A percentile compares a stretch with the other conserved stretches of the same genome.
phyloP scores from a whole-genome alignment of 2,329 filamentous ascomycete genomes.

The Alternaria burnsii region DNA sequence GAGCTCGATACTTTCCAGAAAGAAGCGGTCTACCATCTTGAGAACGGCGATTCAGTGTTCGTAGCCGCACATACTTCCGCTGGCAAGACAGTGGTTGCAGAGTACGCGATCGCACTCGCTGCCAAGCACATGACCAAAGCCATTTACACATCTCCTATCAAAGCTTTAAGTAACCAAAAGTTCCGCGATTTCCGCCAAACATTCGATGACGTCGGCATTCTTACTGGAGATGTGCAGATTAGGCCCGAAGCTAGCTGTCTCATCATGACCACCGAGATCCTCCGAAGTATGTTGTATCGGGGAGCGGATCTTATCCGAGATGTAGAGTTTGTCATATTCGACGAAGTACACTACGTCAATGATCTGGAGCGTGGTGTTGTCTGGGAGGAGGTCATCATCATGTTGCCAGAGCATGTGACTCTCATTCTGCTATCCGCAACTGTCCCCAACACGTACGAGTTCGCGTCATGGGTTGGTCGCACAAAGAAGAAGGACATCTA shows the following conservation, averaged over 20 bases:
- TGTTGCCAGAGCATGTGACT: constrained; percentile 96
- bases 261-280: constrained; percentile 99
- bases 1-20: constrained; percentile 99
- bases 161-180: constrained; percentile 97
- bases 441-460: constrained; percentile 96
- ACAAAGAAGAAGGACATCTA: constrained; percentile 99
- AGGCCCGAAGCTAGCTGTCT: constrained; percentile 96
- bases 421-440: constrained; percentile 95
- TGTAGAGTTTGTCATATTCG: constrained; percentile 98
- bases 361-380: constrained; percentile 95
- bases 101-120: constrained; percentile 95
- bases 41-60: constrained; percentile 96
- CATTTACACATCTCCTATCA: constrained; percentile 98
- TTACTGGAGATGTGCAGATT: constrained; percentile 98
- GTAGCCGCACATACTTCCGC: constrained; percentile 97
- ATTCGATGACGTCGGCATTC: constrained; percentile 95
- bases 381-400: constrained; percentile 99
- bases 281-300: constrained; percentile 97
- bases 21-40: constrained; percentile 96
- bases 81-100: constrained; percentile 96
- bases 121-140: constrained; percentile 99
- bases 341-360: constrained; percentile 99
- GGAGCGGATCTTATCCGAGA: constrained; percentile 95
- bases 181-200: constrained; percentile 91
- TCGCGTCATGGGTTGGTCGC: constrained; percentile 96